Conservation (phyloP, 139 green algal species). For the Chlamydomonas schloesseri region DNA sequence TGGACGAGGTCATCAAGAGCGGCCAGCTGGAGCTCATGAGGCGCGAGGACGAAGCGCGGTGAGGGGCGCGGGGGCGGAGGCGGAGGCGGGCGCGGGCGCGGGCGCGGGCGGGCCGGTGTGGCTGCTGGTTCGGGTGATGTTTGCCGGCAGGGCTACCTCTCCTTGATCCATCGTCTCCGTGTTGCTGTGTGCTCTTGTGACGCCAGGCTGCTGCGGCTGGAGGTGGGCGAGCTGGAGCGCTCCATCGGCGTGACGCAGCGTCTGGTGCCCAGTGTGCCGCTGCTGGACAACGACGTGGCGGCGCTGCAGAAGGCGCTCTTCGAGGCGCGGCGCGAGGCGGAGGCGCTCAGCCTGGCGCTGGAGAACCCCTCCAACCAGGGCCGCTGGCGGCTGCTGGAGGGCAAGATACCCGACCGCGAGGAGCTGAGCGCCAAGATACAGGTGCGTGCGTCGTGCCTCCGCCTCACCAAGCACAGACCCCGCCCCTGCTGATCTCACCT, state of each 20-base stretch:
- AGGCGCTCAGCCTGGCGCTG: constrained; percentile 71
- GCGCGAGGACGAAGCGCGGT: constrained; percentile 78
- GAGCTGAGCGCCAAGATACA: constrained; percentile 82
- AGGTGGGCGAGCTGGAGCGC: constrained; percentile 73
- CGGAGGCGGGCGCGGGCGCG: too few species aligned
- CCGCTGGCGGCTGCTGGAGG: constrained; percentile 79
- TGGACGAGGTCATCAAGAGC: constrained; percentile 68
- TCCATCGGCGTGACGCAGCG: constrained; percentile 62
- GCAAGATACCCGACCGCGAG: constrained; percentile 80
- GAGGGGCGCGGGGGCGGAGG: not conserved
- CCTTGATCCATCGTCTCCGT: too few species aligned
- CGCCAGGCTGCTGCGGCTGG: constrained; percentile 50
- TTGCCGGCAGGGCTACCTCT: too few species aligned
- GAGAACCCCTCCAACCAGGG: constrained; percentile 79
- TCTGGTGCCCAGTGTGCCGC: constrained; percentile 66
- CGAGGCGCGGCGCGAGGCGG: constrained; percentile 67
- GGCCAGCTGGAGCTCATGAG: constrained; percentile 68
- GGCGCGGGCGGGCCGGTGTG: too few species aligned
- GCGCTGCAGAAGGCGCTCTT: constrained; percentile 74
- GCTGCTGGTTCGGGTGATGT: too few species aligned
- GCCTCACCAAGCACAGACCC: too few species aligned
- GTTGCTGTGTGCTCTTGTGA: too few species aligned
- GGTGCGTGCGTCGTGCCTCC: not conserved
- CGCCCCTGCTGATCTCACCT: too few species aligned
- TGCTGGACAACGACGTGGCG: constrained; percentile 69